phyloP scores from a whole-genome alignment of 345 rosid species.

The Eucalyptus sideroxylon region DNA sequence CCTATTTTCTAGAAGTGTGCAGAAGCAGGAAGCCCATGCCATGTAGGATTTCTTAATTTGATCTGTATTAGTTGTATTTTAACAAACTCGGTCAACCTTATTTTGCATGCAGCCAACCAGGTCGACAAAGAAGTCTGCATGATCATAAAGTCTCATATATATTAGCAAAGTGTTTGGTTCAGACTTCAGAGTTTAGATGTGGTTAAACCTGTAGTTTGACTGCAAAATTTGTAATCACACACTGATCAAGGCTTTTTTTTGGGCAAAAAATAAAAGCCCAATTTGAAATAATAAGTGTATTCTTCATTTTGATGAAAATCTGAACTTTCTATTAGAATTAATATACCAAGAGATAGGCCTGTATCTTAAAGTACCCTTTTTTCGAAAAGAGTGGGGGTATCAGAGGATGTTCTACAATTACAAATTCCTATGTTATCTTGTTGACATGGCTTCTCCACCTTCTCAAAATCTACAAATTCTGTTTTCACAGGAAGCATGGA shows the following conservation, averaged over 20 bases:
- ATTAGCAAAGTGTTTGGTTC: background rate
- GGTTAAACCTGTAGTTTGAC: background rate
- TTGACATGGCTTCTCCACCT: background rate
- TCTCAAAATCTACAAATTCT: background rate
- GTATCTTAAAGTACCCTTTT: background rate
- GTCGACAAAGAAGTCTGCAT: background rate
- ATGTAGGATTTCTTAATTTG: background rate
- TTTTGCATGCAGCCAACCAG: background rate
- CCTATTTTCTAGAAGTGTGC: background rate
- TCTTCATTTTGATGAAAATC: background rate
- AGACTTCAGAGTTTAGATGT: background rate
- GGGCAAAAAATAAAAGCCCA: background rate
- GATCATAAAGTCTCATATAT: background rate
- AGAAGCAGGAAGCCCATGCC: background rate
- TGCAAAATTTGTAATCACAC: background rate
- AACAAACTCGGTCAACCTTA: background rate
- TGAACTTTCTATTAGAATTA: background rate
- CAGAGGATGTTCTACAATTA: background rate
- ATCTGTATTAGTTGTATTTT: background rate
- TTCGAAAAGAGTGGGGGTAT: background rate
- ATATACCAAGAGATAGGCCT: background rate
- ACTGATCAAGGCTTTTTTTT: background rate
- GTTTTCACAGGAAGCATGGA: slow-evolving; percentile 46
- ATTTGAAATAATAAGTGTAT: background rate
- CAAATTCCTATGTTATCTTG: background rate